Evolutionary conservation across 106 monocot genomes (phyloP).

Genomic region (Iris macrosiphon): DNA sequence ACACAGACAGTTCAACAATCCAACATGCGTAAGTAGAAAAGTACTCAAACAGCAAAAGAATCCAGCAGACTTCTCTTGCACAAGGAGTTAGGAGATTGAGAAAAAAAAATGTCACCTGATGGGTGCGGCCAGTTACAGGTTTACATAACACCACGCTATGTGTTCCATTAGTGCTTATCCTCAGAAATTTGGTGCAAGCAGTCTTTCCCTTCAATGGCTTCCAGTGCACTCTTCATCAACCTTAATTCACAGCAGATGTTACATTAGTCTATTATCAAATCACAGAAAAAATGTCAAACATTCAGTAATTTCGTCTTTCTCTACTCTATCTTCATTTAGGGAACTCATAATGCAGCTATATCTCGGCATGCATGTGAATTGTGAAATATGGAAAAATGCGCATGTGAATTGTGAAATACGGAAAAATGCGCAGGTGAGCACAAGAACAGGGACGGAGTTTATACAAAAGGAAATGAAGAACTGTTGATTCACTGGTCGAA

Average conservation of each 20-base stretch:
- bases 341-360: background rate
- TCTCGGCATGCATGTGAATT: background rate
- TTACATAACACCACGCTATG: conserved; percentile 81
- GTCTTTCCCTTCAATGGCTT: conserved; percentile 47
- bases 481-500: too few species aligned
- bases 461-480: too few species aligned
- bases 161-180: conserved; percentile 63
- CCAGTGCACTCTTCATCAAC: conserved; percentile 14
- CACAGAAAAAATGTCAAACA: background rate
- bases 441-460: too few species aligned
- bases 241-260: too few species aligned
- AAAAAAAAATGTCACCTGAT: conserved; percentile 51
- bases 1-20: too few species aligned
- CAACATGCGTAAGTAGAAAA: too few species aligned
- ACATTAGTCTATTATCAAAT: background rate
- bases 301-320: background rate
- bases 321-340: background rate
- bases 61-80: too few species aligned
- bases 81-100: background rate
- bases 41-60: too few species aligned
- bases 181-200: conserved; percentile 82
- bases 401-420: too few species aligned
- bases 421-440: too few species aligned
- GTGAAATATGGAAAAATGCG: background rate
- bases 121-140: conserved; percentile 88